Percentiles rank a stretch among this genome's conserved stretches.
These are phyloP conservation scores for Cardiosporidium cionae DNA, from an alignment of 169 alveolate species.

Conservation along the genomic window DNA sequence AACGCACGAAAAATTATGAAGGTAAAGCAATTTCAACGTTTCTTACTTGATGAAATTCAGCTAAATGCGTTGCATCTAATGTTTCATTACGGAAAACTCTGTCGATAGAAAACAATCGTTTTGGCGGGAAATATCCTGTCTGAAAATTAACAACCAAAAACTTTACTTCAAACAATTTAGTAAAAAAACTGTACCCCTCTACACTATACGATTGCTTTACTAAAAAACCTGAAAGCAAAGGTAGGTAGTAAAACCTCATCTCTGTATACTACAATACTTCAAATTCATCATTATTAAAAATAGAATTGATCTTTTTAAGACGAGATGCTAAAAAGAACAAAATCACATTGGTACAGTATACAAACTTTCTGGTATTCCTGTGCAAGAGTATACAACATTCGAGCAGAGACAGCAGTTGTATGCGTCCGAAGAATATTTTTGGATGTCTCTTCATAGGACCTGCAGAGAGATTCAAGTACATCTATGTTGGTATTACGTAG, in stretches of 20 bases:
- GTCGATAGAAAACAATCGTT: slow-evolving; percentile 95
- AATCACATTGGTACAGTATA: too few relatives aligned
- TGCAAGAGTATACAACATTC: slow-evolving; percentile 85
- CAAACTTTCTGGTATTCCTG: slow-evolving; percentile 68
- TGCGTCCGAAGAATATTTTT: slow-evolving; percentile 90
- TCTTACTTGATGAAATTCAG: slow-evolving; percentile 95
- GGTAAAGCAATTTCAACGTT: background rate
- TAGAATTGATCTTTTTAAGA: too few relatives aligned
- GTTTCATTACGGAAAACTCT: slow-evolving; percentile 98
- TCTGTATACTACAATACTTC: too few relatives aligned
- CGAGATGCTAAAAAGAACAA: too few relatives aligned
- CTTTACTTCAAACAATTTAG: too few relatives aligned
- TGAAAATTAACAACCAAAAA: background rate
- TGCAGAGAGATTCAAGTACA: background rate
- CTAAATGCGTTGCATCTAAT: slow-evolving; percentile 98
- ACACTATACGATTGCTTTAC: too few relatives aligned
- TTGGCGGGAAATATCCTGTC: slow-evolving; percentile 58
- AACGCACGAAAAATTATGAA: too few relatives aligned
- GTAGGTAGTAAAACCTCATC: too few relatives aligned
- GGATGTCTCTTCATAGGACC: slow-evolving; percentile 44
- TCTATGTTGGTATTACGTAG: too few relatives aligned
- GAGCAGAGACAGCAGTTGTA: slow-evolving; percentile 96
- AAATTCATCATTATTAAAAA: too few relatives aligned
- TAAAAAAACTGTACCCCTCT: too few relatives aligned
- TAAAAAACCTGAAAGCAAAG: too few relatives aligned